Base-by-base conservation (phyloP, 306 rosid genomes). In the Myrica gale region DNA sequence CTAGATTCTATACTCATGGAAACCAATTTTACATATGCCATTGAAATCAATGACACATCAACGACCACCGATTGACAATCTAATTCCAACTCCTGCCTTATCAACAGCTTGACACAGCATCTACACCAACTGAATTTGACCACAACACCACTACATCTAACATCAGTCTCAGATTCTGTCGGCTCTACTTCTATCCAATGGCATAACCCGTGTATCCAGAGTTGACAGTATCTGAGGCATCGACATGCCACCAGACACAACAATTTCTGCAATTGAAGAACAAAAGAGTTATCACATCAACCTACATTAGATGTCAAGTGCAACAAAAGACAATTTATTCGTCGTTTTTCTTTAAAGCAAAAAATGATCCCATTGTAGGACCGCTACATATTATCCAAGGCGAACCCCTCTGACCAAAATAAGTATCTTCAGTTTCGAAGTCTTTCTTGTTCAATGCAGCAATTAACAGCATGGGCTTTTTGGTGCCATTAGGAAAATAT, bases 201-300 rank as follows among this genome's bases (percentile, higher is more conserved):
- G 89, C 78, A 56, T 68, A 54, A 77, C 57, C 39, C 80, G 85
- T 61, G 92, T 44, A 74, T 90, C 94, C 39, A 87, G 17, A 1
- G 90, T 89, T 10, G 92, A 89, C 74, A 90, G 85, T 63, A 87
- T 80, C 80, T 90, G 97, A 5, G 97, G 97, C 97, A 92, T 92
- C 46, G 97, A 92, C 97, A 92, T 92, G 84, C 97, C 97, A 71
- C 96, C 96, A 23, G 97, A 92, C 48, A 92, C 96, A 2, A 92
- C 97, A 81, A 92, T 92, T 82, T 92, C 97, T 92, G 96, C 87
- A 82, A 81, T 74, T 43, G 52, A 68, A 45, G 45, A 82, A 79
- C 16, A 56, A 43, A 72, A 41, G 26, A 63, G 73, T 74, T 71
- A 10, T 71, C n/a, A 37, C 41, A 67, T 72, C 16, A 81, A 69